Base-by-base conservation (phyloP, 139 green algal genomes). In the Coccomyxa sp. region DNA sequence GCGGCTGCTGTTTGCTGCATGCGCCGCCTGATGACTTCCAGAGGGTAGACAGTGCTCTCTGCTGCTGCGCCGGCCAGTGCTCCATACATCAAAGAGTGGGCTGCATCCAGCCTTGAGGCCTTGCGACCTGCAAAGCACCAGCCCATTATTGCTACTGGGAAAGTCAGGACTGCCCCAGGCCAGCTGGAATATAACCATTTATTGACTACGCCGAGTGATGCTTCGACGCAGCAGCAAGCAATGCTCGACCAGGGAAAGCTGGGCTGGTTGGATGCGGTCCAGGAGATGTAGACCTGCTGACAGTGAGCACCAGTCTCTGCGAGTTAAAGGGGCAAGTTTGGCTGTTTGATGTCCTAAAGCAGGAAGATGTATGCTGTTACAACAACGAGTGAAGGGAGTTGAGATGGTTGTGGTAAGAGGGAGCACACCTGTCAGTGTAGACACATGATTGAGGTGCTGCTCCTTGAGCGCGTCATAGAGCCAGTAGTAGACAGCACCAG, bases 261-360 rank as follows among this genome's bases (percentile, higher is more conserved):
- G 92, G 84, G 85, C 86, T 94, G 7, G 90, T 92, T 0, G 91
- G 91, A 60, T 87, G 86, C 7, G 91, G 91, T 0, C 90, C 89
- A 3, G 91, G 91, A 0, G 80, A 85, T 0, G 28, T 60, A 23
- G 90, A 94, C 15, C 87, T 88, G 25, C 58, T 93, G n/a, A 94
- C 91, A 75, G 87, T 94, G 59, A 83, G 3, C n/a, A 11, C 28
- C 71, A 45, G 71, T 77, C n/a, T 16, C 21, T 60, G 27, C 28
- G 60, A 30, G 32, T 58, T 76, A 32, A 27, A 45, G 60, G 74
- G 28, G n/a, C n/a, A n/a, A n/a, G n/a, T n/a, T n/a, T n/a, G n/a
- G n/a, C n/a, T n/a, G n/a, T n/a, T 16, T 25, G 60, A 16, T 68
- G 60, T 14, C 18, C 18, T 25, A 1, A 71, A 1, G 18, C 18